Base-by-base conservation (phyloP, 2,329 filamentous ascomycete species). In the Drechslera avenae region DNA sequence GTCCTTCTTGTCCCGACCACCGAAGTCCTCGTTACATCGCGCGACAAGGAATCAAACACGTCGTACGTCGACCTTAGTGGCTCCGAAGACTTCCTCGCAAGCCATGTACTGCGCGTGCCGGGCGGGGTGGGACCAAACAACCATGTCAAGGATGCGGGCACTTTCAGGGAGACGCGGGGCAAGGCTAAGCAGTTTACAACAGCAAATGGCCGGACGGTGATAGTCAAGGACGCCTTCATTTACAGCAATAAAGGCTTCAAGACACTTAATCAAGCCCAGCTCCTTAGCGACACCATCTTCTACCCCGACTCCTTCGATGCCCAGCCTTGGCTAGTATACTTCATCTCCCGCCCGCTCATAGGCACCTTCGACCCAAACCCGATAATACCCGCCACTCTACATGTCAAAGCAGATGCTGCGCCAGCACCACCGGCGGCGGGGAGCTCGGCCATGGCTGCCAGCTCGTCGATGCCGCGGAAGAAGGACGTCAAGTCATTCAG, bases 201-300 rank as follows among this genome's bases (percentile, higher is more conserved):
- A 0, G 81, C 94, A 60, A 99, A 99, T 75, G 91, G 92, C 30
- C 86, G 91, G 66, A 97, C 90, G 39, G 87, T 99, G 52, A 90
- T 99, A 36, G 86, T 99, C 59, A 97, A 97, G 75, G 94, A 99
- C 75, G 86, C 88, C 19, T 88, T 88, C 63, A 83, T 97, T 33
- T 99, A 95, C 76, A 97, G 89, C 73, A 97, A 97, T 71, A 99
- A 99, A 81, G 94, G 92, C 43, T 99, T 97, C 82, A 96, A 94
- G 77, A 86, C 86, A 28, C 80, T 97, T 56, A 91, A 90, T 58
- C 94, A 97, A 71, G 90, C 92, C 26, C 91, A 94, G 69, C 79
- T 97, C 28, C 79, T 97, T 50, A 84, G 84, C 68, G 95, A 99
- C 73, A 81, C 83, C 31, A 83, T 96, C 32, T 97, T 91, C 83